Evolutionary conservation across 345 rosid genomes (phyloP).

Genomic region (Euphorbia lathyris): DNA sequence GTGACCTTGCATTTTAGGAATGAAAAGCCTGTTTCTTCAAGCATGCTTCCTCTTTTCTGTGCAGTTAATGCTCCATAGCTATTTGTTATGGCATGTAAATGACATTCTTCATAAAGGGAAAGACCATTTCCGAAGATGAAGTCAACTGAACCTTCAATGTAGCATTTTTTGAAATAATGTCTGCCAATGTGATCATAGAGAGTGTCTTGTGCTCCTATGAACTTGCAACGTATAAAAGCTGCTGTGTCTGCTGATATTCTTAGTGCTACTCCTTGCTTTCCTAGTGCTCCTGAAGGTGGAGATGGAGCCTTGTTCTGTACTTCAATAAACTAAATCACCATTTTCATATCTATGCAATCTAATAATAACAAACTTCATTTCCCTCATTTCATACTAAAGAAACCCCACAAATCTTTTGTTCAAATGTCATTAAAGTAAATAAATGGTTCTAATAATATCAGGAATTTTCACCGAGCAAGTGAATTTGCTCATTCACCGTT

Average conservation of each 20-base stretch:
- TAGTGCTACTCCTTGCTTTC: slow-evolving; percentile 45
- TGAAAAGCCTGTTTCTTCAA: slow-evolving; percentile 40
- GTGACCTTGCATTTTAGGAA: slow-evolving; percentile 44
- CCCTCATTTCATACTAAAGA: too few relatives aligned
- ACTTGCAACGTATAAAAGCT: slow-evolving; percentile 36
- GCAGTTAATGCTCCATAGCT: slow-evolving; percentile 41
- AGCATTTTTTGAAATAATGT: slow-evolving; percentile 42
- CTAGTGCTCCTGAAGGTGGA: slow-evolving; percentile 40
- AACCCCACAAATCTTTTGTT: too few relatives aligned
- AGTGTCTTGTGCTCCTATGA: slow-evolving; percentile 45
- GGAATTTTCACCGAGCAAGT: too few relatives aligned
- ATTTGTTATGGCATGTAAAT: slow-evolving; percentile 40
- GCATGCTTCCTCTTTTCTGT: slow-evolving; percentile 33
- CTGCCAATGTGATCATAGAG: slow-evolving; percentile 42
- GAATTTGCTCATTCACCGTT: too few relatives aligned
- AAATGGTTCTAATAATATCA: too few relatives aligned
- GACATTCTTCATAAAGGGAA: slow-evolving; percentile 37
- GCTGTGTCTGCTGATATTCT: slow-evolving; percentile 45
- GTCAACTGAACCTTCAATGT: slow-evolving; percentile 46
- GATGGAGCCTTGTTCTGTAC: slow-evolving; percentile 38
- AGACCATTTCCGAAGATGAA: slow-evolving; percentile 47
- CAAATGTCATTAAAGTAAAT: too few relatives aligned
- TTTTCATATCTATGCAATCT: too few relatives aligned
- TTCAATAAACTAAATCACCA: too few relatives aligned
- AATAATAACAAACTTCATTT: too few relatives aligned